A percentile compares a stretch with the other conserved stretches of the same genome.
Evolutionary conservation across 179 eudicot genomes (phyloP).

Genomic region (Sideroxylon spinosum): DNA sequence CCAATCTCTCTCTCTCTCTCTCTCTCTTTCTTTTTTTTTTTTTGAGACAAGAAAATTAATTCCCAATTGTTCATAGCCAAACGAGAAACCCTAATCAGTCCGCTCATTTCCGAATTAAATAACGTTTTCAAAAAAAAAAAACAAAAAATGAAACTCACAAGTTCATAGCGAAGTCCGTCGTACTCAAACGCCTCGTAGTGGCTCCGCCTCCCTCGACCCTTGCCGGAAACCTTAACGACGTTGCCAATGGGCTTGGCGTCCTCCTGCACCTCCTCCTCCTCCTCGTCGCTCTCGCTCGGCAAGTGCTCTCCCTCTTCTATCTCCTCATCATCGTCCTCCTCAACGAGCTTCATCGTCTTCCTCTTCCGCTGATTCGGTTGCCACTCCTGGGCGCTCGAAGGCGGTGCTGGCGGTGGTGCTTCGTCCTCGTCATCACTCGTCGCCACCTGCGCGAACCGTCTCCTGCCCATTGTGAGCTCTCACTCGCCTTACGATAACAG

Average conservation of each 20-base stretch:
- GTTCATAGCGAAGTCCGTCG: slow-evolving; percentile 55
- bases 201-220: slow-evolving; percentile 40
- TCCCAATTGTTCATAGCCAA: too few species aligned
- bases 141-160: slow-evolving; percentile 38
- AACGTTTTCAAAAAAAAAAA: neutral
- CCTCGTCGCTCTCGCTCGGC: slow-evolving; percentile 24
- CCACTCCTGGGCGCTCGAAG: slow-evolving; percentile 4
- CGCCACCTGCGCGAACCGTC: slow-evolving; percentile 29
- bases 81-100: neutral
- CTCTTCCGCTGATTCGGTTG: slow-evolving; percentile 28
- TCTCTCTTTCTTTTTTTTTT: neutral
- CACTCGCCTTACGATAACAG: slow-evolving; percentile 13
- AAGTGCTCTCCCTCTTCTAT: slow-evolving; percentile 18
- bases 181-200: slow-evolving; percentile 55
- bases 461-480: slow-evolving; percentile 29
- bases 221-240: slow-evolving; percentile 54
- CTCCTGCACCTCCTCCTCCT: slow-evolving; percentile 41
- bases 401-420: slow-evolving; percentile 14
- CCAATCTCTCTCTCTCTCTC: neutral
- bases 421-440: slow-evolving; percentile 40
- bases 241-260: slow-evolving; percentile 65
- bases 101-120: neutral
- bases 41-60: too few species aligned
- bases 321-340: slow-evolving; percentile 19
- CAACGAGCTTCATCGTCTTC: slow-evolving; percentile 16